Percentiles rank a stretch among this genome's conserved stretches.
phyloP scores from a whole-genome alignment of 495 filamentous ascomycete genomes.

The Aspergillus cavernicola region DNA sequence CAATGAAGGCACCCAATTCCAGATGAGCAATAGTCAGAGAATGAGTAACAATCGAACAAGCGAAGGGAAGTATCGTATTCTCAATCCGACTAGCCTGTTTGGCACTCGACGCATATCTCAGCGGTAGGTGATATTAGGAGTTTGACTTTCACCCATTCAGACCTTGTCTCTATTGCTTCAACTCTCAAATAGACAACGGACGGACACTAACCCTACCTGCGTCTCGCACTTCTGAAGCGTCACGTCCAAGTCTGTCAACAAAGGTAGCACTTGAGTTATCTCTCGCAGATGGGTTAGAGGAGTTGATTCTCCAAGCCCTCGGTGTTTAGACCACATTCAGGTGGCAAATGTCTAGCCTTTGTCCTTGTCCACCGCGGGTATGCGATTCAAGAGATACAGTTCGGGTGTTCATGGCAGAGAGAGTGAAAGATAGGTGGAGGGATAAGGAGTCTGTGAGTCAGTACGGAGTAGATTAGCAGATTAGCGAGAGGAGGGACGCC shows the following conservation, averaged over 20 bases:
- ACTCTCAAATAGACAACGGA: background rate
- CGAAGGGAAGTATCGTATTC: background rate
- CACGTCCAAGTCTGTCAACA: no score
- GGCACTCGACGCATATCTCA: background rate
- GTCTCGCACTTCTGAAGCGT: no score
- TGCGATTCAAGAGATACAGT: no score
- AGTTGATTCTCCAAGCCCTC: no score
- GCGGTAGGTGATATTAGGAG: background rate
- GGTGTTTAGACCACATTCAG: no score
- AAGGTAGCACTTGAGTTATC: no score
- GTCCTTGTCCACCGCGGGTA: no score
- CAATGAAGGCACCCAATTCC: background rate
- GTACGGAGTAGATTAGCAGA: background rate
- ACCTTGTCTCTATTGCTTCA: background rate
- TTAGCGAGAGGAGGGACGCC: background rate
- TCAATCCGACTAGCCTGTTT: background rate
- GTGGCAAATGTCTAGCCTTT: no score
- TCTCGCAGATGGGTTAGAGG: no score
- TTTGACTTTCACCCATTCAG: background rate
- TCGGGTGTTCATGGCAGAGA: no score
- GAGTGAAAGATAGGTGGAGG: background rate
- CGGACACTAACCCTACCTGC: no score
- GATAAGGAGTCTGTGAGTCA: no score
- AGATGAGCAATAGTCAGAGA: background rate
- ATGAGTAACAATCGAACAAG: background rate